Evolutionary conservation across 495 filamentous ascomycete genomes (phyloP), one percentile per base, ranked within the genome.

Genomic region (Aspergillus asperescens): DNA sequence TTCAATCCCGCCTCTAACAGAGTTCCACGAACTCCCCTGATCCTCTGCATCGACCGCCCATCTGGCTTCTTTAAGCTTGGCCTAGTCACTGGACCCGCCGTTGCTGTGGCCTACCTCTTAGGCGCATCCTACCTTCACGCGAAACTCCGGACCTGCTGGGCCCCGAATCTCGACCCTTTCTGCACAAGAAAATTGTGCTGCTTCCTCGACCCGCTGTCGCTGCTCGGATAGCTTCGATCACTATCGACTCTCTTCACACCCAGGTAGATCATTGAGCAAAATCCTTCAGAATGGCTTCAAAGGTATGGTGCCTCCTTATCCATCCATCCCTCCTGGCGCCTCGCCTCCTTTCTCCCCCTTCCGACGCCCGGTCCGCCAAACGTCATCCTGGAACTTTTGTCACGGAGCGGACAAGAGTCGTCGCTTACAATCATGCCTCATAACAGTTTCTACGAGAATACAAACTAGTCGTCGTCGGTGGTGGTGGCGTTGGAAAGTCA

Each of bases 401-500:
- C 20, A n/a, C 2, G 28, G 1, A 22, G 15, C 43, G 46, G 10
- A 27, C 13, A 22, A 20, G 31, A 60, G 19, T 28, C 18, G 39
- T 48, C 7, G 40, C 56, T 58, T 32, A 62, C 40, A 43, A 10
- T 29, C 31, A 40, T n/a, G 24, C 13, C 35, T 18, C 15, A 16
- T 18, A 44, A 19, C 50, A 97, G 89, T 96, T 96, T 72, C 80
- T 96, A 61, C 81, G 93, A 83, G 93, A 98, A 75, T 98, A 98
- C 77, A 98, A 98, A 76, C 74, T 98, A 66, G 93, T 98, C 24
- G 93, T 98, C 16, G 93, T 98, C 41, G 93, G 93, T 62, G 93
- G 93, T 59, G 93, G 93, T 80, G 93, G 93, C 63, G 93, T 98
- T 54, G 93, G 93, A 71, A 98, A 98, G 76, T 97, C 94, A 42